phyloP scores from a whole-genome alignment of 192 early-diverging fungal genomes.

The Martensiomyces pterosporus region DNA sequence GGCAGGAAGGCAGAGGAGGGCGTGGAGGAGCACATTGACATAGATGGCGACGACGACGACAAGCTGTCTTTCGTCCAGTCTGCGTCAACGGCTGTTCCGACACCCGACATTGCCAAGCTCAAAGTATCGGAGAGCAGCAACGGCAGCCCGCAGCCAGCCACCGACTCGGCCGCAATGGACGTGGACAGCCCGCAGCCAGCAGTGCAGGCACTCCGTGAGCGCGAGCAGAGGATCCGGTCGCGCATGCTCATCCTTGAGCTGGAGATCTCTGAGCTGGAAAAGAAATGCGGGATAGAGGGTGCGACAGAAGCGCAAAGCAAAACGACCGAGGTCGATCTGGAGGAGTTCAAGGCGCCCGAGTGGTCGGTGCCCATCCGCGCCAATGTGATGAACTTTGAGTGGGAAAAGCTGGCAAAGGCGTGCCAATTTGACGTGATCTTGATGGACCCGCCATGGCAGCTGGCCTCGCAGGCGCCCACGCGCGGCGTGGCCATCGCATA shows the following conservation, averaged over 20 bases:
- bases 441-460: conserved; percentile 97
- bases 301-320: conserved; percentile 7
- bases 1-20: not conserved
- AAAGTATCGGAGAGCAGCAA: conserved; percentile 19
- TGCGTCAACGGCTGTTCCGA: too few species aligned
- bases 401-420: conserved; percentile 70
- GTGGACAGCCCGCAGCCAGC: conserved; percentile 1
- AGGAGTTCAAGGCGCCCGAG: conserved; percentile 84
- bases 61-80: not conserved
- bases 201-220: conserved; percentile 39
- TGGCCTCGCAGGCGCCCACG: conserved; percentile 88
- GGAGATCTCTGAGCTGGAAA: conserved; percentile 55
- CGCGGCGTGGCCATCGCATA: conserved; percentile 91
- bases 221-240: conserved; percentile 54
- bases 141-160: conserved; percentile 7
- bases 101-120: conserved; percentile 39
- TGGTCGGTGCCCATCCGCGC: conserved; percentile 95
- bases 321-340: conserved; percentile 49
- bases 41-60: conserved; percentile 13
- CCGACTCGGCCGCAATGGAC: conserved; percentile 13
- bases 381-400: conserved; percentile 95
- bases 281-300: conserved; percentile 43
- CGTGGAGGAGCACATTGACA: conserved; percentile 15
- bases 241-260: conserved; percentile 54
- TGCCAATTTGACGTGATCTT: conserved; percentile 92